Conservation (phyloP, 768 basidiomycete genomes). For the Naganishia vishniacii region DNA sequence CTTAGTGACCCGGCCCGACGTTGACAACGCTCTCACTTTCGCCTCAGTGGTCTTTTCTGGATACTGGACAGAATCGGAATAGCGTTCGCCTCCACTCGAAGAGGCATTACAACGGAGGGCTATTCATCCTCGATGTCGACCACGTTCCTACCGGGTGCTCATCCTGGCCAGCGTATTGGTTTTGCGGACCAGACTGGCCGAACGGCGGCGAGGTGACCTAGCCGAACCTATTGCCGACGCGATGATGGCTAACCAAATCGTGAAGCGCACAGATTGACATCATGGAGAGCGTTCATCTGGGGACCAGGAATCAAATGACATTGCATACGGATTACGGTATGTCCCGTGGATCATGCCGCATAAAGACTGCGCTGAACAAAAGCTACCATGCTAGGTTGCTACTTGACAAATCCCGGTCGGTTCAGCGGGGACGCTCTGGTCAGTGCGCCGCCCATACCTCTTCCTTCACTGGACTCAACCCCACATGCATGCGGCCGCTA, state of each 20-base stretch:
- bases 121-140: constrained; percentile 69
- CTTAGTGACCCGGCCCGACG: no score
- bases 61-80: constrained; percentile 32
- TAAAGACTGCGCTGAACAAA: not conserved
- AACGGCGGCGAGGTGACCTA: not conserved
- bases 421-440: constrained; percentile 13
- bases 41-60: constrained; percentile 28
- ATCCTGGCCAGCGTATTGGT: constrained; percentile 61
- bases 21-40: not conserved
- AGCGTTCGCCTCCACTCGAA: constrained; percentile 62
- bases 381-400: not conserved
- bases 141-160: constrained; percentile 69
- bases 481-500: not conserved
- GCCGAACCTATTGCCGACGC: not conserved
- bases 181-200: constrained; percentile 48
- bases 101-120: constrained; percentile 60
- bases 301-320: constrained; percentile 14
- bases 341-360: not conserved
- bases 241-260: not conserved
- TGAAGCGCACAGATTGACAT: not conserved
- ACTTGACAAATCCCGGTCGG: constrained; percentile 5
- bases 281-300: constrained; percentile 11
- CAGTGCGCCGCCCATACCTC: not conserved
- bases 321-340: constrained; percentile 18
- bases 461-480: no score